Base-by-base conservation (phyloP, 2,329 filamentous ascomycete genomes). In the Lachnellula subtilissima region DNA sequence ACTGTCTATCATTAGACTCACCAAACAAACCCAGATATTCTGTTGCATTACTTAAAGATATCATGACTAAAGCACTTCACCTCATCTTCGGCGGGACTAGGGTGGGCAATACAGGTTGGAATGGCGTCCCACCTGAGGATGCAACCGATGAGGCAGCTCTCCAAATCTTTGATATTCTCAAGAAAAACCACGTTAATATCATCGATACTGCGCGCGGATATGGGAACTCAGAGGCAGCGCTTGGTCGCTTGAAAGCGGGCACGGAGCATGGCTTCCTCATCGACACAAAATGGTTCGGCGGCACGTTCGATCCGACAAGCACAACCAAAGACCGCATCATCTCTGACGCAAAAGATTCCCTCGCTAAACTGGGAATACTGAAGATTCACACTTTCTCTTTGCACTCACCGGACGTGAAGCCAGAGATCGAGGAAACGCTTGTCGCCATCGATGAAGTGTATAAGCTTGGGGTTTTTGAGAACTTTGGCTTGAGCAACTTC, bases 401-500 rank as follows among this genome's bases (percentile, higher is more conserved):
- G 17, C 87, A 90, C 70, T 86, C 85, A 3, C 78, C 87, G 4
- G 79, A 83, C 65, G 80, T 84, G 9, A 80, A 76, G 1, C 80
- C 85, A 1, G 86, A 86, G 0, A 94, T 95, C 65, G 82, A 83
- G 6, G 86, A 92, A 71, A 93, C 91, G 0, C 77, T 95, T 25
- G 80, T 84, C 66, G 87, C 85, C 5, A 77, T 91, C 56, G 82
- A 95, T 70, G 83, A 89, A 72, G 74, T 95, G 51, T 88, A 94
- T 77, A 88, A 89, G 73, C 82, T 11, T 7, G 89, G 90, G 61
- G 92, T 91, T 70, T 95, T 96, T 67, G 83, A 89, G 28, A n/a
- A 63, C 56, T 67, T 72, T 43, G 72, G 72, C 6, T 54, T 74
- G 19, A 70, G 64, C 50, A 73, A 72, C 56, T 74, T 66, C 59